Base-by-base conservation (phyloP, 768 basidiomycete genomes). In the Boletus subparvulus region DNA sequence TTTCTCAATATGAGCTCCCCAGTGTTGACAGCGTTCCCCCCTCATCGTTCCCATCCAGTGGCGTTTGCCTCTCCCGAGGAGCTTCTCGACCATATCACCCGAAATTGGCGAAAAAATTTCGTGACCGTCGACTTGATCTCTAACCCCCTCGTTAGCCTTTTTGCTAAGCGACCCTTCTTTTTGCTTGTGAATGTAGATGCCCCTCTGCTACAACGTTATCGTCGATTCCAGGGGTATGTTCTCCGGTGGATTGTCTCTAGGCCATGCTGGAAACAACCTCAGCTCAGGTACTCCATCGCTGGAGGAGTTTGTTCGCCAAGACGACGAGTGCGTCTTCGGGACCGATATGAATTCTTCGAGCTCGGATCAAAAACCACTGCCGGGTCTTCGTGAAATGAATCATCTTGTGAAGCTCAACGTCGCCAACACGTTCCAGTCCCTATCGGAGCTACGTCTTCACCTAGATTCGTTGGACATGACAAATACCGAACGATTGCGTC, bases 151-250 rank as follows among this genome's bases (percentile, higher is more conserved):
- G 76, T 98, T 36, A 81, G 82, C 56, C 73, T 79, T 47, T 98
- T 97, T 66, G 69, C 83, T 36, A 94, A 86, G 65, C 78, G 97
- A 17, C 97, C 97, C 0, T 98, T 94, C 70, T 94, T 97, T 70
- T 75, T 98, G 69, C 80, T 98, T 24, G 74, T 97, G 44, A 81
- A 75, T 46, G 80, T 94, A 32, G 94, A 98, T 59, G 96, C 92
- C 0, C 94, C 94, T 0, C 66, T 95, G 33, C 71, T 84, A 42
- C 75, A 81, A 43, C 80, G 96, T 41, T 97, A 81, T 71, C 66
- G 70, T 54, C 82, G 93, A 30, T 80, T 80, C 41, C 74, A 74
- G 59, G 75, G 76, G 83, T 84, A 64, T 63, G 78, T 72, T 50
- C 36, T 56, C 43, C 36, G 33, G 13, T 26, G 19, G 39, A 40